Conservation (phyloP, 1,284 basidiomycete species). For the Jaminaea rosea region DNA sequence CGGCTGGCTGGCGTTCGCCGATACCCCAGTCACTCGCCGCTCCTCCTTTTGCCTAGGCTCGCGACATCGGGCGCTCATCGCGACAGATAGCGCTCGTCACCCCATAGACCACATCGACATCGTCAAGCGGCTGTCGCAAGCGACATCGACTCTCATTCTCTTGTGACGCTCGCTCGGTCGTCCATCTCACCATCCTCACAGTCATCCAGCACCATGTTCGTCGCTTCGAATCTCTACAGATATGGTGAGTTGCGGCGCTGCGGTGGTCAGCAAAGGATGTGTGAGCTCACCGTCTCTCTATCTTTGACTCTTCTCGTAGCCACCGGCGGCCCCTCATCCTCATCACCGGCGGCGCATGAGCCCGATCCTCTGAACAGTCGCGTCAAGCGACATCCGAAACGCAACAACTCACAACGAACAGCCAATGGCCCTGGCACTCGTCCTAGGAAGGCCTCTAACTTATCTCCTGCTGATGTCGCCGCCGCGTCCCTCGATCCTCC, state of each 20-base stretch:
- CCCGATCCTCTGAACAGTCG: background rate
- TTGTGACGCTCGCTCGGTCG: no score
- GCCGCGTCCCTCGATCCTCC: constrained; percentile 1
- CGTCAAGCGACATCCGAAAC: constrained; percentile 7
- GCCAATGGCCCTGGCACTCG: background rate
- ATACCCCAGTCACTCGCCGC: no score
- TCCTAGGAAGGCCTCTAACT: background rate
- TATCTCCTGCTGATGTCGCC: background rate
- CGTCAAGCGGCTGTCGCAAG: no score
- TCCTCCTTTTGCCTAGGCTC: no score
- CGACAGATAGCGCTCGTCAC: no score
- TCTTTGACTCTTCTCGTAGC: background rate
- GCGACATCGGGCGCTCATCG: no score
- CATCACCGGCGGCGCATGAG: background rate
- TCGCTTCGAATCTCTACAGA: constrained; percentile 10
- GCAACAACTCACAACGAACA: background rate
- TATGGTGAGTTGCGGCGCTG: constrained; percentile 7
- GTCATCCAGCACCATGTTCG: constrained; percentile 13
- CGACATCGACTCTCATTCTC: no score
- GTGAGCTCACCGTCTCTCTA: background rate
- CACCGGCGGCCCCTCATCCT: background rate
- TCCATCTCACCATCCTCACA: no score
- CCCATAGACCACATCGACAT: no score
- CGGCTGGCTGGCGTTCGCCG: no score
- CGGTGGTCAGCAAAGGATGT: background rate